Evolutionary conservation across 202 grass and related monocot genomes (phyloP).

Genomic region (Schoenoplectus tabernaemontani): DNA sequence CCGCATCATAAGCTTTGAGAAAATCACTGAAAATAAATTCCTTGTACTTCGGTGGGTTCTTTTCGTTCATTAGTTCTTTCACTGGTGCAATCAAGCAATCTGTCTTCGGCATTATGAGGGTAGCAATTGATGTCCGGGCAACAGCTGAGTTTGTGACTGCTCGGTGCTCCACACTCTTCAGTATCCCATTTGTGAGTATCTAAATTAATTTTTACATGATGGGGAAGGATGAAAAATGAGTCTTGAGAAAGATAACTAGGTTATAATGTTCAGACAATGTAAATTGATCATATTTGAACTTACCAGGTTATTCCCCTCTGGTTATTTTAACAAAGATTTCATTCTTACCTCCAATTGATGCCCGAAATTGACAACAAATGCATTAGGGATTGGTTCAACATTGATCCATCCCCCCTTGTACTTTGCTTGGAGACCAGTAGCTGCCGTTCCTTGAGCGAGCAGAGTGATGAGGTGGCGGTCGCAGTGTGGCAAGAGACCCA

Average conservation of each 20-base stretch:
- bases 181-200: conserved; percentile 33
- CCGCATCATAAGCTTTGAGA: conserved; percentile 12
- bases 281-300: not conserved
- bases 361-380: conserved; percentile 34
- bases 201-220: not conserved
- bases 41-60: conserved; percentile 28
- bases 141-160: conserved; percentile 28
- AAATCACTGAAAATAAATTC: conserved; percentile 36
- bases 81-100: conserved; percentile 19
- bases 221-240: not conserved
- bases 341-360: conserved; percentile 38
- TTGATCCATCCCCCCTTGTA: conserved; percentile 24
- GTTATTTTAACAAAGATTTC: not conserved
- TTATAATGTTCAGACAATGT: not conserved
- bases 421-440: conserved; percentile 24
- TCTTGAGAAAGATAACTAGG: not conserved
- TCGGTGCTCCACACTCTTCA: conserved; percentile 40
- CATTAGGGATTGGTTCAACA: conserved; percentile 23
- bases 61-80: conserved; percentile 14
- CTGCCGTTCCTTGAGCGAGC: conserved; percentile 27
- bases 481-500: conserved; percentile 37
- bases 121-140: conserved; percentile 29
- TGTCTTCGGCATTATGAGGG: conserved; percentile 25
- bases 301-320: not conserved
- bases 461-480: conserved; percentile 42